Base-by-base conservation (phyloP, 1,284 basidiomycete genomes). In the Ceratobasidium sp. region DNA sequence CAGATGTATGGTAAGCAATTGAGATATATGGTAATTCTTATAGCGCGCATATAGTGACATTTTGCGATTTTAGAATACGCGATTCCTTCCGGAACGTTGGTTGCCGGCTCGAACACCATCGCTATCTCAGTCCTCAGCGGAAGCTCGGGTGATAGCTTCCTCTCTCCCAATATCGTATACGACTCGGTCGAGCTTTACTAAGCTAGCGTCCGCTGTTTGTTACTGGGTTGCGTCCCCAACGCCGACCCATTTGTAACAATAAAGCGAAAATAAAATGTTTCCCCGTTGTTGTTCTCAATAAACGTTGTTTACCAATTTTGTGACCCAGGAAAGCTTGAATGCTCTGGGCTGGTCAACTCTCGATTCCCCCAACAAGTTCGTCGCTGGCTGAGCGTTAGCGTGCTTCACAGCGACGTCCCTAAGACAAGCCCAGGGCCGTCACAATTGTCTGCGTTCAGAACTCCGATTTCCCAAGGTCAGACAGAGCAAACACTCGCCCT, bases 101-200 rank as follows among this genome's bases (percentile, higher is more conserved):
- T 76, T 6, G 64, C 63, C 8, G 73, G 72, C 50, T 69, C 63
- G 17, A 74, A 74, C 56, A 74, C 72, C 15, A 63, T 74, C 24
- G 47, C 63, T 14, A 74, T 76, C 64, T 69, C 44, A n/a, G 45
- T 74, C 45, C 54, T 63, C 31, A 67, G 63, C 22, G 75, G 72
- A 19, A 69, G 60, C 51, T 59, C 64, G 45, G 74, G 67, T 24
- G 67, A 75, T 31, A 53, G 15, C 8, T 75, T 75, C 59, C 36
- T 75, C 45, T 69, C 65, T 47, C 65, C 74, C 31, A 75, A 75
- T 50, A 41, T 75, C 22, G 71, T 73, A 11, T 71, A 59, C 27
- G 67, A 71, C 54, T 71, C 67, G 14, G 53, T 71, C 44, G 67
- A 71, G 67, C 54, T 71, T n/a, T 71, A 71, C 27, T 71, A 71